Conservation (phyloP, 2,329 filamentous ascomycete genomes). For the Fusarium sp. region DNA sequence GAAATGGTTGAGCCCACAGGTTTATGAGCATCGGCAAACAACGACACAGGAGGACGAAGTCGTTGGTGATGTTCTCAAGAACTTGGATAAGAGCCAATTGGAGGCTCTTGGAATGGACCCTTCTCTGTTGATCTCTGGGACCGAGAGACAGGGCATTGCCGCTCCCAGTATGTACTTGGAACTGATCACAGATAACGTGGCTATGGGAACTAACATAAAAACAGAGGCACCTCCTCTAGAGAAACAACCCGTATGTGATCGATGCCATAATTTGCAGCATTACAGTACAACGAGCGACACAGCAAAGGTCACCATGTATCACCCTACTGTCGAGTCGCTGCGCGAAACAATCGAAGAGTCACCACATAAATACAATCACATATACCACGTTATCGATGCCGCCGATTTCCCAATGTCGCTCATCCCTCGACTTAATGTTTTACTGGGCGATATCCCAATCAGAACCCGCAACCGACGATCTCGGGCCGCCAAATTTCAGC, state of each 20-base stretch:
- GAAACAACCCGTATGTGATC: constrained; percentile 77
- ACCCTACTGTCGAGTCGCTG: constrained; percentile 84
- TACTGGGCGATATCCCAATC: constrained; percentile 77
- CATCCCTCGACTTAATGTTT: constrained; percentile 77
- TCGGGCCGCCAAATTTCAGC: constrained; percentile 71
- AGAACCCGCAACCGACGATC: constrained; percentile 85
- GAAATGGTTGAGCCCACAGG: constrained; percentile 54
- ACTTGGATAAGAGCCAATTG: constrained; percentile 56
- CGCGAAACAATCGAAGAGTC: constrained; percentile 88
- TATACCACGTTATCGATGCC: constrained; percentile 95
- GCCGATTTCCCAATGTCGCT: constrained; percentile 97
- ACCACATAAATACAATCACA: constrained; percentile 88
- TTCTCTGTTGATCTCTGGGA: constrained; percentile 50
- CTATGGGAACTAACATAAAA: constrained; percentile 20
- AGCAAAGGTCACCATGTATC: constrained; percentile 71
- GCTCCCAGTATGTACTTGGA: constrained; percentile 31
- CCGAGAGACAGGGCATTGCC: constrained; percentile 36
- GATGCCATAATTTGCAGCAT: constrained; percentile 85
- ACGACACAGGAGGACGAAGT: constrained; percentile 57
- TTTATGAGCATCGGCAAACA: constrained; percentile 20
- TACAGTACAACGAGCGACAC: constrained; percentile 69
- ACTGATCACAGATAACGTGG: neutral
- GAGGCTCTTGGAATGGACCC: constrained; percentile 60
- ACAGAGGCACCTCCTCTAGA: constrained; percentile 30
- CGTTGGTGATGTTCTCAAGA: constrained; percentile 58